Evolutionary conservation across 148 eudicot genomes (phyloP), one percentile per base, ranked within the genome.

Genomic region (Rheum nobile): DNA sequence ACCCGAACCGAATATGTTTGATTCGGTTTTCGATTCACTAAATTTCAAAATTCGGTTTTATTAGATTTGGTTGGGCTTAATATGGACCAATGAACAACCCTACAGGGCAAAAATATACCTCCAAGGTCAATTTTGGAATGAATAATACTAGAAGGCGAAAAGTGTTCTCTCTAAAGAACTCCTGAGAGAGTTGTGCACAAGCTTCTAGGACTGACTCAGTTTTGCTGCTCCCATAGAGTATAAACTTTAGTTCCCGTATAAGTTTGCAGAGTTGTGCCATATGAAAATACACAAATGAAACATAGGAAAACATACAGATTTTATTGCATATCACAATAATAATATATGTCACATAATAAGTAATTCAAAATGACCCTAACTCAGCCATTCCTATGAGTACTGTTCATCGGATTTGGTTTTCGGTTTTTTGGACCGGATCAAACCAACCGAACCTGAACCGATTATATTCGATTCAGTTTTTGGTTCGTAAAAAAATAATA

Each of bases 101-200:
- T n/a, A n/a, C n/a, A n/a, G n/a, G n/a, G n/a, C n/a, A 6, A 14
- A 37, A 69, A 38, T 46, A 37, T 50, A 87, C 91, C 88, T 79
- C 91, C 70, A 82, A 80, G 78, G 78, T 75, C 79, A 87, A 48
- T 71, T 82, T 83, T 11, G 86, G 87, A 67, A 87, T 84, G 77
- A 76, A 80, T 8, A 41, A 41, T 31, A 85, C 79, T 59, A 87
- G 76, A 26, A 85, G 82, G 26, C 83, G 85, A 57, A 87, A 71
- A 32, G 78, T 87, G 71, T 87, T 76, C 1, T 77, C 81, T 44
- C 50, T 75, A 46, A 87, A 87, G 72, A 87, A 83, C 75, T 81
- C 91, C 61, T 76, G 74, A 31, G 91, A 83, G 65, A 87, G 48
- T 72, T 85, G 82, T 12, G 84, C 74, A 79, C 91, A 87, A 73